phyloP scores from a whole-genome alignment of 305 asterid species.

The Fraxinus nigra region DNA sequence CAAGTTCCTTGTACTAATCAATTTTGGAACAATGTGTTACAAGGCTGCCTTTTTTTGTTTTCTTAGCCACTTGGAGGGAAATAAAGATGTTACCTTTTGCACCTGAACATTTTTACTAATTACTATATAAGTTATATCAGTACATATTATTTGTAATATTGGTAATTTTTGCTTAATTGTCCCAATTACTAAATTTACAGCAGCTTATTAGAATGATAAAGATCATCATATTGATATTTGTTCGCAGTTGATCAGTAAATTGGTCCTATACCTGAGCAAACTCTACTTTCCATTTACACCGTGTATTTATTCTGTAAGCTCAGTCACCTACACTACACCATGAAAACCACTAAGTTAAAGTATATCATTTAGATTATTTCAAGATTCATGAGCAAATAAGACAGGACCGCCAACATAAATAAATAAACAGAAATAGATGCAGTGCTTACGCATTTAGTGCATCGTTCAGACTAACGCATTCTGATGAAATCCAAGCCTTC shows the following conservation, averaged over 20 bases:
- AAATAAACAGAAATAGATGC: neutral
- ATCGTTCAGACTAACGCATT: slow-evolving; percentile 56
- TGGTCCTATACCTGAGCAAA: neutral
- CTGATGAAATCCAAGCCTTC: slow-evolving; percentile 73
- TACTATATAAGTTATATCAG: neutral
- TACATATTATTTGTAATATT: neutral
- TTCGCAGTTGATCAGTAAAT: neutral
- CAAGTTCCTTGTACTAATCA: neutral
- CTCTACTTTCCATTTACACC: neutral
- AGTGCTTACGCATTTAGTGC: slow-evolving; percentile 71
- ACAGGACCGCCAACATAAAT: neutral
- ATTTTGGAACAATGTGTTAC: neutral
- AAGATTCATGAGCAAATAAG: slow-evolving; percentile 8
- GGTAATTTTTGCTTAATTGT: neutral
- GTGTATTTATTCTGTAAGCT: neutral
- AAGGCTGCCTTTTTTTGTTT: neutral
- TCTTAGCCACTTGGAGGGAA: neutral
- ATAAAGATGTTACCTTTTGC: neutral
- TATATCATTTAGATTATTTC: neutral
- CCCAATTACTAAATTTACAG: neutral
- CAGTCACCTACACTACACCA: neutral
- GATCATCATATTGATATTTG: neutral
- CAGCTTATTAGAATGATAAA: slow-evolving; percentile 1
- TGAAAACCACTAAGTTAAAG: neutral
- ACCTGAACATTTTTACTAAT: neutral